Conservation (phyloP, 176 grass and related monocot species). For the Luzula sylvatica region DNA sequence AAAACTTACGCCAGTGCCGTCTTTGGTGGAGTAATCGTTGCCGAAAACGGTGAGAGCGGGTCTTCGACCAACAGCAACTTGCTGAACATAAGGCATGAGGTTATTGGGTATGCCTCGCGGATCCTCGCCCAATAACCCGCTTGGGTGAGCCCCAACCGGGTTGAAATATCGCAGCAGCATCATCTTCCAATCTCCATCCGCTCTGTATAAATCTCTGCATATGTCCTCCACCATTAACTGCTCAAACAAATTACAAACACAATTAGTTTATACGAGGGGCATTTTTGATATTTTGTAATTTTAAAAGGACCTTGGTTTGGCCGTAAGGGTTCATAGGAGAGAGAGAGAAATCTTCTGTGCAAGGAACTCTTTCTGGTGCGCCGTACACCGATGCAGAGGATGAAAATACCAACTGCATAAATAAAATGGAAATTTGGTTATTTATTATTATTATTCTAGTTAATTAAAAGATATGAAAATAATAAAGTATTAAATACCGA, state of each 20-base stretch:
- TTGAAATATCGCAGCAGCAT: constrained; percentile 97
- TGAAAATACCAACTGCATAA: constrained; percentile 86
- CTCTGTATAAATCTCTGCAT: constrained; percentile 59
- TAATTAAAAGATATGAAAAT: too few relatives aligned
- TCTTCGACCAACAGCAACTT: constrained; percentile 95
- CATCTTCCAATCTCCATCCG: constrained; percentile 83
- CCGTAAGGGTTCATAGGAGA: constrained; percentile 86
- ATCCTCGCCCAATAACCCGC: constrained; percentile 89
- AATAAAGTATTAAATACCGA: too few relatives aligned
- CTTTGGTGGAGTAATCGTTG: constrained; percentile 81
- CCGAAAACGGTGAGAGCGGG: constrained; percentile 77
- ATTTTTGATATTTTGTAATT: too few relatives aligned
- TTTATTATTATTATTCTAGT: too few relatives aligned
- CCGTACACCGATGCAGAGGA: constrained; percentile 97
- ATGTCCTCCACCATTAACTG: constrained; percentile 94
- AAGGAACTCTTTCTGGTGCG: constrained; percentile 75
- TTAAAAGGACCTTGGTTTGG: constrained; percentile 69
- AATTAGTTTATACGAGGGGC: constrained; percentile 43
- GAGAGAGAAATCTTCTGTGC: constrained; percentile 87
- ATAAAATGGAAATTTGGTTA: constrained; percentile 5
- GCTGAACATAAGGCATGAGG: constrained; percentile 95
- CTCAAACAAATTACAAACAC: constrained; percentile 20
- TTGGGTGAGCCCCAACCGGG: constrained; percentile 87
- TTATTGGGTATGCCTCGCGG: constrained; percentile 89
- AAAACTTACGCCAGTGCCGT: constrained; percentile 80